phyloP scores from a whole-genome alignment of 2,329 filamentous ascomycete species.

The Aspergillus novoparasiticus region DNA sequence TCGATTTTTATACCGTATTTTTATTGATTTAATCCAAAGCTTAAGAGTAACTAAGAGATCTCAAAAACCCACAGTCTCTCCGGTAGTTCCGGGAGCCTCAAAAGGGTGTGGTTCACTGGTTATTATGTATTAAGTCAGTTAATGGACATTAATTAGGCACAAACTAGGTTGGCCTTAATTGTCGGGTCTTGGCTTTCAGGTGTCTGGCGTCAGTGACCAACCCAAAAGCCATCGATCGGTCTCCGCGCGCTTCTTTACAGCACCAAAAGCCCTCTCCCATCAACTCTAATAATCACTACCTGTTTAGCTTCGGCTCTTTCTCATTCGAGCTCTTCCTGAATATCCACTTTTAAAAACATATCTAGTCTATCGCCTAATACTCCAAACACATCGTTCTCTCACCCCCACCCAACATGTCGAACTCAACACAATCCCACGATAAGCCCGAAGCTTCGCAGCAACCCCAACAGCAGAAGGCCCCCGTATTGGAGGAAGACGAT shows the following conservation, averaged over 20 bases:
- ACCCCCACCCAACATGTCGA: conserved; percentile 49
- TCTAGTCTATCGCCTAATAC: neutral
- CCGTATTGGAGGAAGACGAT: conserved; percentile 90
- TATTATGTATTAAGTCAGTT: neutral
- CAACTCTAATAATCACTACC: neutral
- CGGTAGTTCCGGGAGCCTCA: neutral
- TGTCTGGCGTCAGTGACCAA: conserved; percentile 1
- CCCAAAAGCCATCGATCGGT: neutral
- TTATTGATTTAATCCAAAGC: neutral
- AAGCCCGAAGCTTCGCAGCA: conserved; percentile 45
- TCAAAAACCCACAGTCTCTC: neutral
- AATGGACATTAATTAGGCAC: neutral
- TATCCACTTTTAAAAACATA: neutral
- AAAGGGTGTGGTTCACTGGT: neutral
- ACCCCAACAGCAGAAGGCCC: conserved; percentile 63
- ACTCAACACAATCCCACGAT: conserved; percentile 35
- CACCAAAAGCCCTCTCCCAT: neutral
- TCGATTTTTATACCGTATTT: neutral
- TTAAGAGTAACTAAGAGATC: neutral
- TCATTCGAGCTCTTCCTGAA: neutral
- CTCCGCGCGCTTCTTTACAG: neutral
- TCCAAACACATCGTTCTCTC: neutral
- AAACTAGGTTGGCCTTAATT: neutral
- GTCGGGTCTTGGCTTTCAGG: neutral
- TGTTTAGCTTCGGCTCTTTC: neutral